Conservation (phyloP, 257 asterid genomes). For the Coffea canephora region DNA sequence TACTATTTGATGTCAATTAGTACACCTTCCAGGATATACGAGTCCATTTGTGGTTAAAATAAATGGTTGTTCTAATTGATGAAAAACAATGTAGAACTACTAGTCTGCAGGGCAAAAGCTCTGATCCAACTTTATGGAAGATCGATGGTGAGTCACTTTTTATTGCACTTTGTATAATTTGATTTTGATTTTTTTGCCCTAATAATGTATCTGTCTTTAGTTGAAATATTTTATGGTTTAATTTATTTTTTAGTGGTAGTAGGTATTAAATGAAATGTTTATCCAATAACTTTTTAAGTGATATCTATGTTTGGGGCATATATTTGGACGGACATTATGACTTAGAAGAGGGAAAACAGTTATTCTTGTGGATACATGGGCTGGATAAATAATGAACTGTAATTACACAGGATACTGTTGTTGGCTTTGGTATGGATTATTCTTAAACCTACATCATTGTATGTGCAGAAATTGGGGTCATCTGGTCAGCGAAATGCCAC, state of each 20-base stretch:
- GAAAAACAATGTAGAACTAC: not conserved
- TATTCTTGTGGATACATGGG: not conserved
- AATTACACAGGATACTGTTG: not conserved
- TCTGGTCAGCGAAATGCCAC: constrained; percentile 71
- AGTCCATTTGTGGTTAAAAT: not conserved
- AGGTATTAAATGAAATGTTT: not conserved
- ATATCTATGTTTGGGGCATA: not conserved
- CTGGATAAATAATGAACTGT: not conserved
- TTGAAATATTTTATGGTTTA: not conserved
- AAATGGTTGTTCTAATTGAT: not conserved
- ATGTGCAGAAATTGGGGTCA: constrained; percentile 67
- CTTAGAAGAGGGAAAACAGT: too few relatives aligned
- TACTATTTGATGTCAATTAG: not conserved
- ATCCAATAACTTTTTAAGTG: not conserved
- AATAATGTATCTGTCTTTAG: not conserved
- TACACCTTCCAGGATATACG: not conserved
- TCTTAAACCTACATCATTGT: not conserved
- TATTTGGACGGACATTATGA: not conserved
- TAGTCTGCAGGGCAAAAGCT: not conserved
- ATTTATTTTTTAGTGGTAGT: too few relatives aligned
- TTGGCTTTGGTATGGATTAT: not conserved
- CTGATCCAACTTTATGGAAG: not conserved
- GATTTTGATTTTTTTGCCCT: too few relatives aligned
- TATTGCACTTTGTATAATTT: too few relatives aligned
- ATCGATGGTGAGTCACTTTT: too few relatives aligned